phyloP scores from a whole-genome alignment of 441 rosid species.

The Erysimum pusillum region DNA sequence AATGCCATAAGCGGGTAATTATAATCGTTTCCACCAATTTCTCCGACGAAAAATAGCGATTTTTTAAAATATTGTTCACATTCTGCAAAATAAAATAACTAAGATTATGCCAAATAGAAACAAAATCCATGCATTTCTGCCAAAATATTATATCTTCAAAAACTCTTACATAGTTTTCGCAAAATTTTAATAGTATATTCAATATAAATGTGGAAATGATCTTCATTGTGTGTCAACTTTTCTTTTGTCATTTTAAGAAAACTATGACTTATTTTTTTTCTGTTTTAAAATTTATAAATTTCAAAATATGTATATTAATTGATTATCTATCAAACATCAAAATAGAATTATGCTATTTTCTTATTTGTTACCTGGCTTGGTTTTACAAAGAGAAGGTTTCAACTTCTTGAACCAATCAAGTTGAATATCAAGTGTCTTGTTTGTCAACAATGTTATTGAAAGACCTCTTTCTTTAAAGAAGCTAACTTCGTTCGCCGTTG shows the following conservation, averaged over 20 bases:
- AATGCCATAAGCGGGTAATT: constrained; percentile 62
- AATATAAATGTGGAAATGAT: background rate
- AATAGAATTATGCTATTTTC: background rate
- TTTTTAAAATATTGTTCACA: constrained; percentile 64
- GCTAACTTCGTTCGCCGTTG: constrained; percentile 63
- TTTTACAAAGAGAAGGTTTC: constrained; percentile 63
- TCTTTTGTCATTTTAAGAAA: too few species aligned
- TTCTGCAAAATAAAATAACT: constrained; percentile 46
- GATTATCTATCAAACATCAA: background rate
- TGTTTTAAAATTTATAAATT: background rate
- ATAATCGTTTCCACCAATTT: constrained; percentile 89
- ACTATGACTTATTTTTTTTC: too few species aligned
- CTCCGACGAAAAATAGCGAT: constrained; percentile 80
- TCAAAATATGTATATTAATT: background rate
- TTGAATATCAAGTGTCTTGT: constrained; percentile 65
- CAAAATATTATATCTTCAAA: background rate
- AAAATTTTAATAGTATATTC: background rate
- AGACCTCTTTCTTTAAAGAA: constrained; percentile 54
- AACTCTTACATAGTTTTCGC: background rate
- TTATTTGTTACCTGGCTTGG: constrained; percentile 51
- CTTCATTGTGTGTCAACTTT: too few species aligned
- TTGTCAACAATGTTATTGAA: constrained; percentile 56
- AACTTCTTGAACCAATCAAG: constrained; percentile 73
- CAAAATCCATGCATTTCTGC: too few species aligned
- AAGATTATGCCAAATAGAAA: background rate